Percentiles rank a stretch among this genome's conserved stretches.
Conservation (phyloP, 1,139 yeast species). For the Yamadazyma atmosphaerica region DNA sequence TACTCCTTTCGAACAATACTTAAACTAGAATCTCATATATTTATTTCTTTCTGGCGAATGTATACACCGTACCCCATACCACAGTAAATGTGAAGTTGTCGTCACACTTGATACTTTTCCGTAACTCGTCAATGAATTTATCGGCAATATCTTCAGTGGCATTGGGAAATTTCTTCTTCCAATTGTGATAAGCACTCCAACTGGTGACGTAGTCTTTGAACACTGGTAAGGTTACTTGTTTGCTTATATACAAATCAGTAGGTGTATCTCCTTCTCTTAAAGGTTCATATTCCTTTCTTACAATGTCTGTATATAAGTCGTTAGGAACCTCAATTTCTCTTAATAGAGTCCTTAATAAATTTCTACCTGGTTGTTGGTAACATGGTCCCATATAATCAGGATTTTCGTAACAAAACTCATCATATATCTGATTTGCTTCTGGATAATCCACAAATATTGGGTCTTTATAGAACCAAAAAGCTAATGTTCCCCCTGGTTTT, state of each 20-base stretch:
- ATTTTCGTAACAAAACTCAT: constrained; percentile 27
- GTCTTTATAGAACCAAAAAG: constrained; percentile 80
- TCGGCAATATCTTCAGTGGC: constrained; percentile 38
- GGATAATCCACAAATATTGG: constrained; percentile 51
- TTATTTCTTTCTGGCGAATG: constrained; percentile 34
- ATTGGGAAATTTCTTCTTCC: constrained; percentile 47
- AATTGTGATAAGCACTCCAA: constrained; percentile 70
- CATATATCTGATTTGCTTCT: constrained; percentile 39
- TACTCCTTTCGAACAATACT: constrained; percentile 19
- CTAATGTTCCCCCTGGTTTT: constrained; percentile 62
- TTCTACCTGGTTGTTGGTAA: constrained; percentile 77
- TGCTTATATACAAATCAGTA: constrained; percentile 41
- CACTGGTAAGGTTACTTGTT: constrained; percentile 41
- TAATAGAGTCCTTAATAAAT: constrained; percentile 46
- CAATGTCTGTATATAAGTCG: constrained; percentile 39
- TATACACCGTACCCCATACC: constrained; percentile 60
- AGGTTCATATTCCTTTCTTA: constrained; percentile 39
- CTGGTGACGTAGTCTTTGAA: constrained; percentile 56
- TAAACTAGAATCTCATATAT: not conserved
- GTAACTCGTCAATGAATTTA: constrained; percentile 44
- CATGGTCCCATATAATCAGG: constrained; percentile 57
- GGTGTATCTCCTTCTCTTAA: constrained; percentile 20
- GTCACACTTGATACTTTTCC: constrained; percentile 40
- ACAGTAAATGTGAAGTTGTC: constrained; percentile 46
- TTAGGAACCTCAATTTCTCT: constrained; percentile 42